Base-by-base conservation (phyloP, 164 flowering plant species). In the Annona cherimola region DNA sequence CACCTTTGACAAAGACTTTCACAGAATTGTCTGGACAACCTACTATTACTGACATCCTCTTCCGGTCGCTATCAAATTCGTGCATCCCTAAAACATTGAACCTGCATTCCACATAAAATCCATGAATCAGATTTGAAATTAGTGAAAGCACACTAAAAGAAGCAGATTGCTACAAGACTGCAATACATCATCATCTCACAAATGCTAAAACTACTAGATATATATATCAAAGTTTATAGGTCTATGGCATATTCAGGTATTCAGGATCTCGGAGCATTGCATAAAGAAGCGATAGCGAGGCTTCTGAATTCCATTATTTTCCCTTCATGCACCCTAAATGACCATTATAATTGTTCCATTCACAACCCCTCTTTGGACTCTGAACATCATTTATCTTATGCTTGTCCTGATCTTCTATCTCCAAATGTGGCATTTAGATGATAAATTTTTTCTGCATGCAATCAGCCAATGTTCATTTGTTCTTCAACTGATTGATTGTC, bases 51-150 rank as follows among this genome's bases (percentile, higher is more conserved):
- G 98, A 96, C 99, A 96, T 96, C 79, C 99, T 86, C 79, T 96
- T 93, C 62, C 97, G 83, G 54, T 96, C 99, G 84, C 99, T 96
- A 72, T 96, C 99, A 79, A 93, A 96, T 76, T 93, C 99, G 78
- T 93, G 99, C 83, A 96, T 70, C 42, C 99, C 99, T 88, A 96
- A 82, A 75, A 96, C 94, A 82, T 89, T 82, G 76, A 63, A 93
- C 95, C 99, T 96, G 94, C 86, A 82, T 71, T 59, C 79, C 73
- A 84, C 79, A 82, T 63, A 7, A 78, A n/a, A 43, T 73, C 62
- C 46, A n/a, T 46, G 59, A 68, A 41, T 62, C 42, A 70, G 44
- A 69, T 50, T n/a, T 39, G 4, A 71, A 76, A 57, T 41, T 35
- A 66, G 16, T 42, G 54, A 69, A 19, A 16, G 18, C 50, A 35